phyloP scores from a whole-genome alignment of 352 stramenopile genomes.

The Pythium apleroticum region DNA sequence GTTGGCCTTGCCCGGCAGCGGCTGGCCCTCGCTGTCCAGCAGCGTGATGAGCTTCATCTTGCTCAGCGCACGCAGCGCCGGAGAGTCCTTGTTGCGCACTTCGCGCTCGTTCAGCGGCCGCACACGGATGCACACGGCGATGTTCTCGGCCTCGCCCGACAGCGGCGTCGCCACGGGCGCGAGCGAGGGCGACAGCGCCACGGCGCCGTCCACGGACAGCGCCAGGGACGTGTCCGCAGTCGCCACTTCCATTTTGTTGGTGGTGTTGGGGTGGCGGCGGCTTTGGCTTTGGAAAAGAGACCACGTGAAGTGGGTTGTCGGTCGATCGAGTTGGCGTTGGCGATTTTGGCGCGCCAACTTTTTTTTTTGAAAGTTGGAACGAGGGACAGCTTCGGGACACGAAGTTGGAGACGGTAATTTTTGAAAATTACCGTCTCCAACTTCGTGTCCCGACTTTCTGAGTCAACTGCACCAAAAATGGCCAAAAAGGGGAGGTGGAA shows the following conservation, averaged over 20 bases:
- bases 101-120: conserved; percentile 78
- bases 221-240: neutral
- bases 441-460: too few species aligned
- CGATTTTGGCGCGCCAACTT: conserved; percentile 21
- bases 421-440: neutral
- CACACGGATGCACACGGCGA: conserved; percentile 83
- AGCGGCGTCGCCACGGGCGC: neutral
- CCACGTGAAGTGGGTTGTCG: neutral
- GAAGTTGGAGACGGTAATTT: neutral
- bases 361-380: conserved; percentile 20
- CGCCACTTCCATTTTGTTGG: conserved; percentile 7
- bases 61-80: conserved; percentile 44
- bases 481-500: too few species aligned
- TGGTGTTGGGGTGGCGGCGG: neutral
- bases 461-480: too few species aligned
- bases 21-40: conserved; percentile 47
- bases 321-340: neutral
- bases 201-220: conserved; percentile 4
- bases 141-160: conserved; percentile 53
- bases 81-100: conserved; percentile 37
- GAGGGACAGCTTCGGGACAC: neutral
- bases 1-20: conserved; percentile 63
- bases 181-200: neutral
- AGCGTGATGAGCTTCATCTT: conserved; percentile 55
- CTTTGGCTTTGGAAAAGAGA: neutral